phyloP scores from a whole-genome alignment of 1,284 basidiomycete genomes.

The Ceratorhiza oryzae-sativae region DNA sequence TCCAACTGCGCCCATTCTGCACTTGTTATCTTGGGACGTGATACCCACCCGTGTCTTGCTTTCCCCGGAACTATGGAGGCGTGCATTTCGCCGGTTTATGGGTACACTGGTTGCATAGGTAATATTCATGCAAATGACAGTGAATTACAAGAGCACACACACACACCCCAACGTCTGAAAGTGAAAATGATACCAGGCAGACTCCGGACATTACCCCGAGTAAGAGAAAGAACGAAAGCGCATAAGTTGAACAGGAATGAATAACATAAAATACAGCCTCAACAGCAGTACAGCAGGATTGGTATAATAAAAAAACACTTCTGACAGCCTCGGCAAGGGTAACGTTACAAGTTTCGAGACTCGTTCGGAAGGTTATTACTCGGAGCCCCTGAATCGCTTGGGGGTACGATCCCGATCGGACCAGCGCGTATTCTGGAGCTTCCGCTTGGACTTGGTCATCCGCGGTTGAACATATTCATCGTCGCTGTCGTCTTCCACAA shows the following conservation, averaged over 20 bases:
- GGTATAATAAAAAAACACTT: constrained; percentile 31
- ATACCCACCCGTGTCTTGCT: neutral
- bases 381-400: constrained; percentile 22
- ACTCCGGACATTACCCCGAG: constrained; percentile 17
- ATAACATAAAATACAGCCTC: constrained; percentile 30
- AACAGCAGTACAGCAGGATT: constrained; percentile 21
- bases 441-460: constrained; percentile 11
- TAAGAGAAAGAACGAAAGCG: neutral
- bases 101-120: neutral
- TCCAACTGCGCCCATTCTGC: constrained; percentile 20
- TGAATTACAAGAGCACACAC: neutral
- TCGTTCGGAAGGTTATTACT: constrained; percentile 3
- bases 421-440: constrained; percentile 11
- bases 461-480: constrained; percentile 35
- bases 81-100: neutral
- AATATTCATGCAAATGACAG: neutral
- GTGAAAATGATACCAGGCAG: neutral
- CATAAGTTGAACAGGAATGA: constrained; percentile 8
- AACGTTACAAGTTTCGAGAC: neutral
- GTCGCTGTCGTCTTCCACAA: constrained; percentile 30
- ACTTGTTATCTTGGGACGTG: neutral
- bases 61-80: neutral
- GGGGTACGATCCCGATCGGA: constrained; percentile 26
- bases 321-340: constrained; percentile 12
- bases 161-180: neutral